Conservation (phyloP, 1,284 basidiomycete genomes). For the Irpex sp. region DNA sequence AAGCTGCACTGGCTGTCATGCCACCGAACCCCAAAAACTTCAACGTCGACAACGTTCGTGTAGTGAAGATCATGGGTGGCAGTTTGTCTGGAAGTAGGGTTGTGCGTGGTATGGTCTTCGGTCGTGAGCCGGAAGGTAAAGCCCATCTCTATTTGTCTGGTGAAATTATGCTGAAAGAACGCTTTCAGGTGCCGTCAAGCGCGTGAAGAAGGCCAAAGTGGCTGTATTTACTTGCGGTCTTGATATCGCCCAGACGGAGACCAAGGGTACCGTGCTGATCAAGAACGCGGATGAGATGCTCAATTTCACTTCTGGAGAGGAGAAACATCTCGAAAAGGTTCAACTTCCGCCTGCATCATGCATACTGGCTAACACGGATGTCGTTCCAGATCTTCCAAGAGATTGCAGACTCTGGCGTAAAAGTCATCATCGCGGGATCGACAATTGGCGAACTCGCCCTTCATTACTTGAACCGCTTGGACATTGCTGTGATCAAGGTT, state of each 20-base stretch:
- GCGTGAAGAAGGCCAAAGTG: conserved; percentile 81
- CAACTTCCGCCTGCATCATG: conserved; percentile 11
- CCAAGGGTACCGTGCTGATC: conserved; percentile 97
- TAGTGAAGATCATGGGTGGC: conserved; percentile 99
- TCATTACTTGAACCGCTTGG: conserved; percentile 94
- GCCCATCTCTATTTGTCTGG: conserved; percentile 1
- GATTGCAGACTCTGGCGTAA: conserved; percentile 94
- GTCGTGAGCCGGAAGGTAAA: conserved; percentile 89
- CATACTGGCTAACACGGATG: background rate
- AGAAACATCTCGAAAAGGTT: conserved; percentile 92
- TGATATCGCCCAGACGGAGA: conserved; percentile 96
- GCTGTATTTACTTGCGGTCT: conserved; percentile 93
- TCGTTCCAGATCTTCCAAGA: conserved; percentile 93
- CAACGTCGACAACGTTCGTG: conserved; percentile 97
- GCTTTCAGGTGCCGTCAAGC: conserved; percentile 73
- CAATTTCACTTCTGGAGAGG: conserved; percentile 95
- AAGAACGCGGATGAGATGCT: conserved; percentile 97
- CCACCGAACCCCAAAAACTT: conserved; percentile 86
- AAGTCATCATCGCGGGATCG: conserved; percentile 91
- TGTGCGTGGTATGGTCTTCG: conserved; percentile 98
- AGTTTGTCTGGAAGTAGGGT: conserved; percentile 82
- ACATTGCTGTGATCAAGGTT: conserved; percentile 95
- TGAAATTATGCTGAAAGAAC: background rate
- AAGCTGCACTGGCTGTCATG: conserved; percentile 91
- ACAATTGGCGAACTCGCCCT: conserved; percentile 94